Evolutionary conservation across 495 filamentous ascomycete genomes (phyloP).

Genomic region (Podospora fimiseda): DNA sequence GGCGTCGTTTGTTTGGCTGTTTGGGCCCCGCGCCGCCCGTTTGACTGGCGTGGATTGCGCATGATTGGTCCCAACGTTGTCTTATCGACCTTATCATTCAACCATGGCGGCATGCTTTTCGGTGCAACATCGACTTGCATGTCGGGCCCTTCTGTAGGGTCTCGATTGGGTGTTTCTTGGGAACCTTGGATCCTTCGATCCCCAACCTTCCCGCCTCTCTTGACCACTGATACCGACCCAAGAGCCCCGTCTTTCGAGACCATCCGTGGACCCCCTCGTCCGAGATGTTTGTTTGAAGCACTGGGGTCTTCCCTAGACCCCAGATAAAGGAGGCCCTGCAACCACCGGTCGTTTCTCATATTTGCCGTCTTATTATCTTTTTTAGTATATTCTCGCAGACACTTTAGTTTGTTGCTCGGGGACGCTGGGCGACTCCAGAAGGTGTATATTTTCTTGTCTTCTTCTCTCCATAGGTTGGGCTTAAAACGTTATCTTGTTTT

Average conservation of each 20-base stretch:
- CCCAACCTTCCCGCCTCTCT: background rate
- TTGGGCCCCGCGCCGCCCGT: background rate
- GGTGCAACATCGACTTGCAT: too few relatives aligned
- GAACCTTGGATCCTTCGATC: background rate
- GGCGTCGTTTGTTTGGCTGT: background rate
- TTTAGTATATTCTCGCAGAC: background rate
- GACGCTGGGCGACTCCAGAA: slow-evolving; percentile 2
- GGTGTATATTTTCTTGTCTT: slow-evolving; percentile 1
- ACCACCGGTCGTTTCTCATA: background rate
- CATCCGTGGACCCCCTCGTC: slow-evolving; percentile 3
- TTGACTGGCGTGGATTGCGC: background rate
- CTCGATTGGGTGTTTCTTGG: too few relatives aligned
- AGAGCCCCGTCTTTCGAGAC: too few relatives aligned
- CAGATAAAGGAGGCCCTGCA: slow-evolving; percentile 2
- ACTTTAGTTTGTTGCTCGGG: background rate
- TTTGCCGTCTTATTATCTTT: background rate
- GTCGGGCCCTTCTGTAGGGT: too few relatives aligned
- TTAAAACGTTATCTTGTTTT: too few relatives aligned
- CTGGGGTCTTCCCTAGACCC: background rate
- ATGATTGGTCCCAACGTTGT: background rate
- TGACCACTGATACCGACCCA: too few relatives aligned
- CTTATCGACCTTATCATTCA: slow-evolving; percentile 4
- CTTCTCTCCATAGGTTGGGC: background rate
- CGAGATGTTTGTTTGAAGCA: background rate
- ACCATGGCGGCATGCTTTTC: background rate